Evolutionary conservation across 208 protist genomes (phyloP).

Genomic region (Acanthamoeba healyi): DNA sequence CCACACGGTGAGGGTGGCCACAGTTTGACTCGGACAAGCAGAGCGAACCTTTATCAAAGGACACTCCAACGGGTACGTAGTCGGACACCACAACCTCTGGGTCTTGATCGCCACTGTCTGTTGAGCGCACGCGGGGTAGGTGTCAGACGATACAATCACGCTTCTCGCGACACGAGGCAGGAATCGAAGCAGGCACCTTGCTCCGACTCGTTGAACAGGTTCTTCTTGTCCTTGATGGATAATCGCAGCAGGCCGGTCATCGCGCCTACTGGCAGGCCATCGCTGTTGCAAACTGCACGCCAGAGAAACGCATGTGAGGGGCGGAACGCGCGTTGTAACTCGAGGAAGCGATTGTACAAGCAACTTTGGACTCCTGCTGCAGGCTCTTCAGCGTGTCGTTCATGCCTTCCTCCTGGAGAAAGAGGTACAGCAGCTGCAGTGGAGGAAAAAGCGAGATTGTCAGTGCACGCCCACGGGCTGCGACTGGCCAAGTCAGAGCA

Average conservation of each 20-base stretch:
- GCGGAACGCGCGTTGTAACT: not conserved
- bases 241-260: constrained; percentile 1
- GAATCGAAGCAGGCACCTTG: not conserved
- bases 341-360: not conserved
- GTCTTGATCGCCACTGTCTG: constrained; percentile 2
- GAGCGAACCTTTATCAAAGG: constrained; percentile 42
- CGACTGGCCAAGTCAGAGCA: not conserved
- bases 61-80: not conserved
- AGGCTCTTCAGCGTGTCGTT: constrained; percentile 21
- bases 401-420: constrained; percentile 39
- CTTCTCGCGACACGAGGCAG: not conserved
- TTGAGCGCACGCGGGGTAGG: not conserved
- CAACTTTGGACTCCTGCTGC: not conserved
- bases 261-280: not conserved
- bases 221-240: not conserved
- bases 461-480: too few species aligned
- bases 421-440: constrained; percentile 13
- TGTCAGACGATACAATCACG: not conserved
- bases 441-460: not conserved
- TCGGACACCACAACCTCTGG: not conserved
- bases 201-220: not conserved
- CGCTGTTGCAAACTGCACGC: constrained; percentile 2
- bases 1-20: too few species aligned
- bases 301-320: too few species aligned
- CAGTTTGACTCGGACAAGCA: too few species aligned